Evolutionary conservation across 2,329 filamentous ascomycete species (phyloP), one percentile per base, ranked within the genome.

Genomic region (Talaromyces sp.): DNA sequence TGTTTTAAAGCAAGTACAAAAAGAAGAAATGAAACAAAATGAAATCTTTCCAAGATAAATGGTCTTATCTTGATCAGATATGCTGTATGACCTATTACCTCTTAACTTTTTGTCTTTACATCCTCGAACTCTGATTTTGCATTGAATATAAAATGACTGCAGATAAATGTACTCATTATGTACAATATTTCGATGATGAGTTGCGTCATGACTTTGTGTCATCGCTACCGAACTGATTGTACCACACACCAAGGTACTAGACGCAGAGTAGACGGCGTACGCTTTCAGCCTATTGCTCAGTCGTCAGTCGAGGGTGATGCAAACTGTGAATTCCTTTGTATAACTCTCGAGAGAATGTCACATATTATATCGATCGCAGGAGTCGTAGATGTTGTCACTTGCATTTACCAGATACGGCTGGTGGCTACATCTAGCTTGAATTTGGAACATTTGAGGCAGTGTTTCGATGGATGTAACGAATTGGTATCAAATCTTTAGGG

Each of bases 11-110:
- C 35, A 43, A 59, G 37, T 59, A 39, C 50, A 43, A 41, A 59
- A 45, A 59, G 39, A 31, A 41, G 56, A 59, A 59, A 45, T 59
- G 56, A 45, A 43, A 45, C 56, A 59, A 59, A 59, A 59, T 59
- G 56, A 59, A 59, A 59, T 43, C 39, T 59, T 45, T 45, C 56
- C 39, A 59, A 59, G 39, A 39, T 24, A 14, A 37, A 22, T 22
- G 10, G 33, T 56, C 19, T 39, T 39, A 31, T 31, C 1, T 50
- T 16, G 16, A 16, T 47, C 19, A 19, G 35, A 13, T 10, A 37
- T 24, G 47, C 47, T 27, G 47, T 49, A 49, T 27, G 47, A 49
- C 22, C 24, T 27, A 2, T 14, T 56, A 7, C 5, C n/a, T 11
- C 31, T 37, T 19, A 56, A 56, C 10, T 13, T 19, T 13, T 19